Conservation (phyloP, 495 filamentous ascomycete species). For the Neurospora sp. region DNA sequence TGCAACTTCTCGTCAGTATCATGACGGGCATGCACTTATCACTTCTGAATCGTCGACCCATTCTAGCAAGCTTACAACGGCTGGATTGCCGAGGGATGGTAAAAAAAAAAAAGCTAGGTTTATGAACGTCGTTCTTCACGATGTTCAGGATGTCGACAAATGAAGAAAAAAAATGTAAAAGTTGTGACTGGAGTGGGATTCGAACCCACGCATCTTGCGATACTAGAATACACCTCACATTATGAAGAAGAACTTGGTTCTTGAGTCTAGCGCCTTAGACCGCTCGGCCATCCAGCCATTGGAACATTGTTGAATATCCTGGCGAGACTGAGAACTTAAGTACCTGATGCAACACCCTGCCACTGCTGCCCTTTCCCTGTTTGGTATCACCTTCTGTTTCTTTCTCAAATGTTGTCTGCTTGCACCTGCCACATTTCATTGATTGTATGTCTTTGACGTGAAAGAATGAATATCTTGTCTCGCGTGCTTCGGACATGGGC, state of each 20-base stretch:
- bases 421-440: background rate
- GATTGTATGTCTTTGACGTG: background rate
- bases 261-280: constrained; percentile 3
- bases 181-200: background rate
- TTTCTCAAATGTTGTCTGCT: background rate
- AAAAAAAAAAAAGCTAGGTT: background rate
- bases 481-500: background rate
- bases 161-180: background rate
- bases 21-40: background rate
- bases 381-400: background rate
- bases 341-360: background rate
- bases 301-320: background rate
- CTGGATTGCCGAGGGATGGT: background rate
- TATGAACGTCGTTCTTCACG: background rate
- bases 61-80: background rate
- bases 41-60: background rate
- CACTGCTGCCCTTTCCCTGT: background rate
- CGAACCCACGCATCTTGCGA: constrained; percentile 2
- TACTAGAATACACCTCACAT: background rate
- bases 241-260: constrained; percentile 1
- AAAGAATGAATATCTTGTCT: background rate
- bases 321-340: fast-evolving
- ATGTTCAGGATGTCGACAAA: background rate
- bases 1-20: background rate
- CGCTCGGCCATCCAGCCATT: constrained; percentile 2